Base-by-base conservation (phyloP, 1,284 basidiomycete species). In the Sphaerobolus stellatus region DNA sequence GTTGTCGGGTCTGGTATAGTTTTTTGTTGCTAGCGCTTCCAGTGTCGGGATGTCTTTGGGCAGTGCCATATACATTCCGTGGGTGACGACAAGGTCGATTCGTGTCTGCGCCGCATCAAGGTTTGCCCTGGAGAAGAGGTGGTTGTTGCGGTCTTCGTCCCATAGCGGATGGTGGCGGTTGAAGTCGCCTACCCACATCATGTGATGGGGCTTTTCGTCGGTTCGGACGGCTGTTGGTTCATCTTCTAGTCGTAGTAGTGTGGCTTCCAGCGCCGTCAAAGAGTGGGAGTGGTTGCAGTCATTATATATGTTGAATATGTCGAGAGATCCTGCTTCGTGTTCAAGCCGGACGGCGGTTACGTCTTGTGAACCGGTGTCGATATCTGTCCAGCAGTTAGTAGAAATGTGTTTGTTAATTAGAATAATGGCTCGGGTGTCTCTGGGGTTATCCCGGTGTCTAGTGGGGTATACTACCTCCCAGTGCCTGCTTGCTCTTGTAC, bases 191-290 rank as follows among this genome's bases (percentile, higher is more conserved):
- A 38, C 5, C 36, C 36, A 38, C 22, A 38, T 38, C n/a, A 38
- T 7, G 7, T 38, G 36, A 4, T 5, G 5, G 3, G 59, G 13
- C 45, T 54, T 25, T n/a, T n/a, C n/a, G n/a, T n/a, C 36, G 3
- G 36, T 7, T 7, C 7, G n/a, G 5, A 4, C 36, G 3, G 5
- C 5, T 7, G n/a, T 7, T 38, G 36, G n/a, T 38, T 7, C n/a
- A 5, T 7, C 22, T 22, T 7, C 36, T 38, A 22, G 3, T 7
- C 7, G 36, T 38, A n/a, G 36, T 38, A 4, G n/a, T 38, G 4
- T n/a, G n/a, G 36, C 36, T 22, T 38, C 22, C 36, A n/a, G 36
- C 7, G 22, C n/a, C 4, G 7, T 22, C 7, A 73, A 51, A n/a
- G 36, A 38, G 22, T 38, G 36, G n/a, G 36, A 3, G 3, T 3